Evolutionary conservation across 2,329 filamentous ascomycete species (phyloP), one percentile per base, ranked within the genome.

Genomic region (Gyromitra esculenta): DNA sequence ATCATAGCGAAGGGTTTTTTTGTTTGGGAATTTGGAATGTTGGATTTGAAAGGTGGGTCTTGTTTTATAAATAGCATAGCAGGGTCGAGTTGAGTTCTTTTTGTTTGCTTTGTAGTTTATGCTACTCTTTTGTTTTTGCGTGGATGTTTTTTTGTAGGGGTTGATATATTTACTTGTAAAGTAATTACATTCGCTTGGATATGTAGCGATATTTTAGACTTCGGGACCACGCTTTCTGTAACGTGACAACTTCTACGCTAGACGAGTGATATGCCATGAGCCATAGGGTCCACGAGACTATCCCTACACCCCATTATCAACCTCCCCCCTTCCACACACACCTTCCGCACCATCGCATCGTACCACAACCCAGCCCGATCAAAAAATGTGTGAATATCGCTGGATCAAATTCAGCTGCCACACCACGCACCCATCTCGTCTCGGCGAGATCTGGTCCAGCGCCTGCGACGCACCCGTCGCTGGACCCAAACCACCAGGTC

Each of bases 131-230:
- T 31, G 25, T 31, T 31, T 31, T 31, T 31, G 25, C 25, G 25
- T 3, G 25, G 25, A 31, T 39, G 35, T 31, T 39, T 54, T 13
- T 43, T 48, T 45, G 52, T 57, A 50, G 31, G 39, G 9, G 9
- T 21, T 48, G 25, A 60, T 69, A 69, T 31, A 69, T 50, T 37
- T 60, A 69, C 66, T 50, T 69, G 43, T 60, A 60, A 6, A 60
- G 66, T 69, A 69, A 60, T 60, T 60, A 59, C 66, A 69, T 69
- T 69, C 54, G 41, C 66, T 69, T 69, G 41, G 39, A 60, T 60
- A 50, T 48, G 21, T 25, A 50, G 66, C n/a, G 41, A 50, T 59
- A 59, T 45, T 45, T 35, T 54, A 15, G 45, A 54, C 52, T 56
- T 50, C 48, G 21, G 35, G 25, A 5, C 15, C 11, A 11, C 6